A percentile compares a stretch with the other conserved stretches of the same genome.
phyloP scores from a whole-genome alignment of 1,284 basidiomycete species.

The Ustilago lituana region DNA sequence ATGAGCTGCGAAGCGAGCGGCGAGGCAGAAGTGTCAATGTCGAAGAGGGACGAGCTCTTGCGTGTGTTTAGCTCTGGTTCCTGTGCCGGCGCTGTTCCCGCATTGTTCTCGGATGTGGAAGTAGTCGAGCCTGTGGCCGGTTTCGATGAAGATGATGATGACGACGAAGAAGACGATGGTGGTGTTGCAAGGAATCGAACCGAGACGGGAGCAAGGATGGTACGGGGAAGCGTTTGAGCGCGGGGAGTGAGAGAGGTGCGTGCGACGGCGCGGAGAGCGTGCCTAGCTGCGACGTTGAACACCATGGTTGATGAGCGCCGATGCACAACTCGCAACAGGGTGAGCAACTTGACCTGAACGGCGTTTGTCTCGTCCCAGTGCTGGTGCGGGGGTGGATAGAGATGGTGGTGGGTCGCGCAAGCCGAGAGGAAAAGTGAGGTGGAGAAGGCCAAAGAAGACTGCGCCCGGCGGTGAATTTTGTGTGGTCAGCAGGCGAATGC shows the following conservation, averaged over 20 bases:
- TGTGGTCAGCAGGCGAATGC: background rate
- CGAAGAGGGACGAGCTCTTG: constrained; percentile 44
- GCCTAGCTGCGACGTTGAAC: constrained; percentile 30
- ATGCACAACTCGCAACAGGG: too few relatives aligned
- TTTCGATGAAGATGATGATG: too few relatives aligned
- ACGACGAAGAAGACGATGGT: constrained; percentile 8
- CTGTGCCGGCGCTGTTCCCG: background rate
- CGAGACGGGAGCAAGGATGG: constrained; percentile 5
- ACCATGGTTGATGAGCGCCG: constrained; percentile 13
- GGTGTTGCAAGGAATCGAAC: constrained; percentile 38
- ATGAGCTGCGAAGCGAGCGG: constrained; percentile 34
- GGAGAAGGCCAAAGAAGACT: constrained; percentile 3
- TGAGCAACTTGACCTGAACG: too few relatives aligned
- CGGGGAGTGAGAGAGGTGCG: constrained; percentile 5
- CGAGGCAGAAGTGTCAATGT: constrained; percentile 54
- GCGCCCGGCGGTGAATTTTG: too few relatives aligned
- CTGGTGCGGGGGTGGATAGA: background rate
- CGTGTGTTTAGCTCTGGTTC: constrained; percentile 13
- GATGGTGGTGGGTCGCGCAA: background rate
- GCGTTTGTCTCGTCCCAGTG: too few relatives aligned
- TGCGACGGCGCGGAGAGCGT: constrained; percentile 22
- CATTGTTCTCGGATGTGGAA: background rate
- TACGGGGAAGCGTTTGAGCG: background rate
- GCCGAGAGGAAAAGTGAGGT: background rate
- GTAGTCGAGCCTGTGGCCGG: too few relatives aligned